Evolutionary conservation across 495 filamentous ascomycete species (phyloP).

Genomic region (Tuber indicum): DNA sequence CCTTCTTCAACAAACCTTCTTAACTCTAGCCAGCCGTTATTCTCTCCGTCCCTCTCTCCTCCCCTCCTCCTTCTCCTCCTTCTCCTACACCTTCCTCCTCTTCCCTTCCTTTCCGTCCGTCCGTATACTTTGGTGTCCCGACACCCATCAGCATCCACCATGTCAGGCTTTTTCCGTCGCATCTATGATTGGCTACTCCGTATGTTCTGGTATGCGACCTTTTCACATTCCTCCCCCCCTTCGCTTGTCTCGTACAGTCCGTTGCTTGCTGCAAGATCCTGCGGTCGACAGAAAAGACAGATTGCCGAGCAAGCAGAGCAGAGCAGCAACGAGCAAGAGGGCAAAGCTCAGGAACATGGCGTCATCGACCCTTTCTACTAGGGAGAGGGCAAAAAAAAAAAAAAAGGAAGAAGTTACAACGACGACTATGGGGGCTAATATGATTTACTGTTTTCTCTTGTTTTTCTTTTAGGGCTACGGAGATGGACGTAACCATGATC

Average conservation of each 20-base stretch:
- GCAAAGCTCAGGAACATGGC: conserved; percentile 25
- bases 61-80: not conserved
- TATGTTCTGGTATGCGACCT: conserved; percentile 76
- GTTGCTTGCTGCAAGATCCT: conserved; percentile 5
- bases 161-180: conserved; percentile 81
- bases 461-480: conserved; percentile 66
- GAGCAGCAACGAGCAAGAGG: conserved; percentile 24
- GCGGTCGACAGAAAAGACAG: conserved; percentile 4
- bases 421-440: not conserved
- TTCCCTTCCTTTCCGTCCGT: conserved; percentile 1
- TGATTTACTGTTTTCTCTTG: not conserved
- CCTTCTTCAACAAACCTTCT: conserved; percentile 4
- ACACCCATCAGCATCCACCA: conserved; percentile 45
- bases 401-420: not conserved
- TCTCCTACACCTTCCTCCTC: not conserved
- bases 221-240: conserved; percentile 6
- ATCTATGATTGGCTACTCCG: conserved; percentile 98
- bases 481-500: conserved; percentile 99
- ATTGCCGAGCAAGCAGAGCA: conserved; percentile 9
- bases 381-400: not conserved
- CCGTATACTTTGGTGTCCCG: conserved; percentile 2
- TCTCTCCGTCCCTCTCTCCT: not conserved
- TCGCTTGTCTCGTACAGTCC: conserved; percentile 1
- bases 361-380: conserved; percentile 20
- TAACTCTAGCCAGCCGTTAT: conserved; percentile 1